A percentile compares a stretch with the other conserved stretches of the same genome.
phyloP scores from a whole-genome alignment of 345 rosid genomes.

The Turritis glabra region DNA sequence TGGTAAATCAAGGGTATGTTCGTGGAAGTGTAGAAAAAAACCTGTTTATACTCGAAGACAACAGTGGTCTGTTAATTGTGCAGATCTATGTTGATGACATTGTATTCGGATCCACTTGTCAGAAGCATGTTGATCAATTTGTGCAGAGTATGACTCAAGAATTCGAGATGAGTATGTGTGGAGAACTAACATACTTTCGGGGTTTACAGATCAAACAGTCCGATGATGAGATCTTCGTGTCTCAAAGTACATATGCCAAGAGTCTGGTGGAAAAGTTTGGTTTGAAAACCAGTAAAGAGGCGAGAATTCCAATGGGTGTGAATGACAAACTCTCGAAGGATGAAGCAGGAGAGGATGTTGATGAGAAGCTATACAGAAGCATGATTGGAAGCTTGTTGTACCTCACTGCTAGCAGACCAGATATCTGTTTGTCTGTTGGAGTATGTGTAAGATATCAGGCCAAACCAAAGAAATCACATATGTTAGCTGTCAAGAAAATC shows the following conservation, averaged over 20 bases:
- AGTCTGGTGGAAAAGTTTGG: not conserved
- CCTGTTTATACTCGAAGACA: no score
- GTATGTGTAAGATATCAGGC: not conserved
- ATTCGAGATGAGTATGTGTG: not conserved
- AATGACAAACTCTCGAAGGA: not conserved
- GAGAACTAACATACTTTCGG: not conserved
- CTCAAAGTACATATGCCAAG: not conserved
- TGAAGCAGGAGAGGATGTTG: not conserved
- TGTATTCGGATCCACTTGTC: no score
- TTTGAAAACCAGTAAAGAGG: fast-evolving
- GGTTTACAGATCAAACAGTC: not conserved
- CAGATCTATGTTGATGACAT: no score
- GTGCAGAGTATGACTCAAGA: not conserved
- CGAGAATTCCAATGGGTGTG: not conserved
- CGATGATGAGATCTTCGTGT: not conserved
- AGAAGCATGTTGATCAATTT: not conserved
- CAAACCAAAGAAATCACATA: not conserved
- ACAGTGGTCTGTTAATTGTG: no score
- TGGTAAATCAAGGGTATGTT: no score
- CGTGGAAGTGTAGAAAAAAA: no score
- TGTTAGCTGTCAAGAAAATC: not conserved
- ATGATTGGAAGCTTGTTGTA: no score
- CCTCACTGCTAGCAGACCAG: no score
- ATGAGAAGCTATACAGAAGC: no score
- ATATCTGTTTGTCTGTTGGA: no score